Evolutionary conservation across 768 basidiomycete species (phyloP).

Genomic region (Amanita molliuscula): DNA sequence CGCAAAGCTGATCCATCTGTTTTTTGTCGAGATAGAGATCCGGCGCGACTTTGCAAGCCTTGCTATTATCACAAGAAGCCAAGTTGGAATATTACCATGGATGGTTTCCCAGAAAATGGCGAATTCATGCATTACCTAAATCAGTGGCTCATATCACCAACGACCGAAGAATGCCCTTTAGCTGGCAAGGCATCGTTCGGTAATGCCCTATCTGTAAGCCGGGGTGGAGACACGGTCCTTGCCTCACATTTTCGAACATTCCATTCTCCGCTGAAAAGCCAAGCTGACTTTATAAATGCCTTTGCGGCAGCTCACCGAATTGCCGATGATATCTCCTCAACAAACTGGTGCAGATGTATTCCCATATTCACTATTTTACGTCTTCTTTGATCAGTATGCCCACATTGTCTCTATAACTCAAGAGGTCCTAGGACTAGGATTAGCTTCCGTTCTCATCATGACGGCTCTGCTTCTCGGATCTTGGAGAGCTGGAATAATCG

Average conservation of each 20-base stretch:
- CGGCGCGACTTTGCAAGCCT: constrained; percentile 60
- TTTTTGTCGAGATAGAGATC: constrained; percentile 67
- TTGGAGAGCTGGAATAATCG: constrained; percentile 83
- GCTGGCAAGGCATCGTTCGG: constrained; percentile 87
- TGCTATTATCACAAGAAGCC: constrained; percentile 72
- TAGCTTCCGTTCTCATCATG: constrained; percentile 76
- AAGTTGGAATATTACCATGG: constrained; percentile 92
- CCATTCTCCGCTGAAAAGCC: constrained; percentile 81
- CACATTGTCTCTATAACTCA: constrained; percentile 83
- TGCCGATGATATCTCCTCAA: constrained; percentile 74
- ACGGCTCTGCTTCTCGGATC: constrained; percentile 85
- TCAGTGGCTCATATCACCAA: constrained; percentile 87
- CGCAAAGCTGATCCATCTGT: constrained; percentile 56
- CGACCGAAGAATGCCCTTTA: constrained; percentile 80
- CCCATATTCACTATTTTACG: constrained; percentile 94
- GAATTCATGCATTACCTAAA: constrained; percentile 85
- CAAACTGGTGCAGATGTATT: constrained; percentile 74
- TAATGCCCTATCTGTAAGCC: constrained; percentile 60
- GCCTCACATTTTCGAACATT: constrained; percentile 95
- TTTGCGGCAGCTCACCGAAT: constrained; percentile 82
- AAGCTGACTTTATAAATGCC: constrained; percentile 88
- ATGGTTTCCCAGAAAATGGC: constrained; percentile 75
- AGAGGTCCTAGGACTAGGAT: constrained; percentile 79
- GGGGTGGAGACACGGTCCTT: constrained; percentile 40
- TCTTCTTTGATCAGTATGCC: constrained; percentile 96